Evolutionary conservation across 805 yeast species (phyloP).

Genomic region (Yarrowia sp.): DNA sequence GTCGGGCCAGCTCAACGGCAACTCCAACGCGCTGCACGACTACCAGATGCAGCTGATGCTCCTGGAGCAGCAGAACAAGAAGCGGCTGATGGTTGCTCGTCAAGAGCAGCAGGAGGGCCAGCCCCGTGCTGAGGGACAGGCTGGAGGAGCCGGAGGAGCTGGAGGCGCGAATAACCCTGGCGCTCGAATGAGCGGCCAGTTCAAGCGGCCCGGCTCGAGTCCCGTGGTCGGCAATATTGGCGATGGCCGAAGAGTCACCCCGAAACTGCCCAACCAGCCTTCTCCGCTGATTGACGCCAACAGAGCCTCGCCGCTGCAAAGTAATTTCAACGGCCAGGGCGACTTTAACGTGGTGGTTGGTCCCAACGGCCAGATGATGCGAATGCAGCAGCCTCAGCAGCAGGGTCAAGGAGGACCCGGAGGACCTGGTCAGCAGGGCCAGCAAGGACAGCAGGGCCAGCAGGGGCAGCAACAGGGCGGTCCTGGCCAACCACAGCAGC

Average conservation of each 20-base stretch:
- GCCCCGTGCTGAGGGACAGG: slow-evolving; percentile 38
- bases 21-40: slow-evolving; percentile 71
- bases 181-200: slow-evolving; percentile 28
- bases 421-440: slow-evolving; percentile 24
- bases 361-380: slow-evolving; percentile 44
- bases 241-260: slow-evolving; percentile 45
- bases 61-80: slow-evolving; percentile 77
- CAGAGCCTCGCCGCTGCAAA: slow-evolving; percentile 47
- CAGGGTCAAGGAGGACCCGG: slow-evolving; percentile 39
- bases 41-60: slow-evolving; percentile 80
- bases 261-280: slow-evolving; percentile 47
- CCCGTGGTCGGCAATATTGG: slow-evolving; percentile 36
- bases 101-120: slow-evolving; percentile 49
- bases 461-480: too few species aligned
- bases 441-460: slow-evolving; percentile 1
- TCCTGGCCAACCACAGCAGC: too few species aligned
- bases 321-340: slow-evolving; percentile 44
- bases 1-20: slow-evolving; percentile 49
- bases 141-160: slow-evolving; percentile 16
- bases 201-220: slow-evolving; percentile 35
- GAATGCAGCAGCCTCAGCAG: slow-evolving; percentile 42
- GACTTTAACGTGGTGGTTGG: slow-evolving; percentile 49
- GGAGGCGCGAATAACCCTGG: slow-evolving; percentile 10
- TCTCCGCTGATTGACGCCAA: slow-evolving; percentile 45
- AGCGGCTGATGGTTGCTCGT: slow-evolving; percentile 58